A percentile compares a stretch with the other conserved stretches of the same genome.
Evolutionary conservation across 106 monocot genomes (phyloP).

Genomic region (Apostasia shenzhenica): DNA sequence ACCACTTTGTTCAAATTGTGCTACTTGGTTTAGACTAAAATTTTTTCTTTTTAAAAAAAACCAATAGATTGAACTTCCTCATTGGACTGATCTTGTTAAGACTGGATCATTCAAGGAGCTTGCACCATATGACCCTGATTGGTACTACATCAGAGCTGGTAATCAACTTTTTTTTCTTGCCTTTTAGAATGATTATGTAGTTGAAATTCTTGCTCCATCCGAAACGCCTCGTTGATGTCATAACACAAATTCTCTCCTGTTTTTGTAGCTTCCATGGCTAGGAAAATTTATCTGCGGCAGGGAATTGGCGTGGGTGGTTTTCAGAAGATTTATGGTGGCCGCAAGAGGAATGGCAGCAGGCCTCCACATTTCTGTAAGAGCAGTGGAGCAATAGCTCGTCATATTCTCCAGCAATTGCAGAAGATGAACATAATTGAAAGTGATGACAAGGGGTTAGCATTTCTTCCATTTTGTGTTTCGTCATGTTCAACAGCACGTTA

Average conservation of each 20-base stretch:
- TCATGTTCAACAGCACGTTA: neutral
- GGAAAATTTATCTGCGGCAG: constrained; percentile 37
- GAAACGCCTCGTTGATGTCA: neutral
- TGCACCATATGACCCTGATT: constrained; percentile 33
- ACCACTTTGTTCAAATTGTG: too few species aligned
- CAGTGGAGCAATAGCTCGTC: constrained; percentile 56
- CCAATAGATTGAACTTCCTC: constrained; percentile 26
- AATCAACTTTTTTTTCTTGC: neutral
- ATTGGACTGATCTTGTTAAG: constrained; percentile 36
- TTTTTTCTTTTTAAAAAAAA: neutral
- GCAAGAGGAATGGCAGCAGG: constrained; percentile 40
- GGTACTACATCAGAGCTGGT: constrained; percentile 38
- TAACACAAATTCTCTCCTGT: too few species aligned
- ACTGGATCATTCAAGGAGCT: constrained; percentile 37
- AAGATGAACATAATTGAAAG: constrained; percentile 49
- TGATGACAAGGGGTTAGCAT: constrained; percentile 40
- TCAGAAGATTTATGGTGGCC: constrained; percentile 39
- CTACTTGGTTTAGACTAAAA: too few species aligned
- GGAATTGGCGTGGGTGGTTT: constrained; percentile 40
- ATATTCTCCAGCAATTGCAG: constrained; percentile 55
- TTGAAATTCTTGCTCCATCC: neutral
- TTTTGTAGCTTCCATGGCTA: constrained; percentile 32
- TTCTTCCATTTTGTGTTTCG: neutral
- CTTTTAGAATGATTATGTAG: neutral
- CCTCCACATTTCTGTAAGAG: constrained; percentile 84